Base-by-base conservation (phyloP, 768 basidiomycete species). In the Daedaleopsis sinensis region DNA sequence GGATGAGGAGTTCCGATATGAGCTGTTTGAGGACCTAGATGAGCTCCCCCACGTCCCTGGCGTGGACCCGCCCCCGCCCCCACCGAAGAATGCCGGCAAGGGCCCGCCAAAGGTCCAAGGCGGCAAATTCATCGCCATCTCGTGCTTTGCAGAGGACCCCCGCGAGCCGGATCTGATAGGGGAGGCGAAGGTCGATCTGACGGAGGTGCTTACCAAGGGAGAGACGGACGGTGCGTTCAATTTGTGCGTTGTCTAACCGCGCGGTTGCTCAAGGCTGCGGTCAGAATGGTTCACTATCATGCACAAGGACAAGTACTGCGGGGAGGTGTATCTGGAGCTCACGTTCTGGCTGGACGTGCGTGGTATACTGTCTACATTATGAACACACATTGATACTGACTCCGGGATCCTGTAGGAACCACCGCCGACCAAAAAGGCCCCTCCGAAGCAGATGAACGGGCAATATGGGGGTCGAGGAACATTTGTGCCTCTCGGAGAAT, bases 1-100 rank as follows among this genome's bases (percentile, higher is more conserved):
- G 96, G 97, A 99, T 72, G 95, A 97, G 69, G 97, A 99, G 76
- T 80, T 98, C 70, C 89, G 97, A 46, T 98, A 98, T 75, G 88
- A 89, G 24, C 79, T 99, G 48, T 84, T 81, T 65, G 96, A 98
- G 71, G 93, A 94, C 65, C 57, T 60, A 10, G 59, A 67, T 21
- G 66, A 64, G 65, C 78, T 80, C n/a, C 74, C 79, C 44, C 77
- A 80, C 39, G 76, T 79, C 10, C 64, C 76, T 77, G 62, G 60
- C n/a, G 62, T 59, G 50, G 64, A 62, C 12, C 79, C 81, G 12
- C 87, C 90, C 15, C 90, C 91, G 0, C 86, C 84, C 3, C 80
- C 81, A 2, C 90, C 90, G n/a, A 87, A 88, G 7, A 90, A 89
- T 72, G 80, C 81, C 62, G 63, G 59, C 5, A 73, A 64, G 62